phyloP scores from a whole-genome alignment of 805 yeast genomes.

The Nakazawaea ernobii region DNA sequence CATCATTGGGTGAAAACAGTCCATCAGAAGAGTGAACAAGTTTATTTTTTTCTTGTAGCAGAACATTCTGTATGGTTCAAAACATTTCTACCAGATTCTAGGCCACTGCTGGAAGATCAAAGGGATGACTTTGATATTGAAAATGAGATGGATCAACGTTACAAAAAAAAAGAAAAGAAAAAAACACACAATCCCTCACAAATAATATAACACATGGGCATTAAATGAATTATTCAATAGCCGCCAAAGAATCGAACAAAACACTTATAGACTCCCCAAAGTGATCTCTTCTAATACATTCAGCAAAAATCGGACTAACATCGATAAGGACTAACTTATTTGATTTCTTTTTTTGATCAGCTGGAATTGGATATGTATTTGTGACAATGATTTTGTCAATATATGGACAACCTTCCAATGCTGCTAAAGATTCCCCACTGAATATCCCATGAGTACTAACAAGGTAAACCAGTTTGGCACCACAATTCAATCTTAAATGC shows the following conservation, averaged over 20 bases:
- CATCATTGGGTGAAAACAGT: conserved; percentile 37
- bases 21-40: too few relatives aligned
- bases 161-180: conserved; percentile 1
- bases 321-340: conserved; percentile 82
- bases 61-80: too few relatives aligned
- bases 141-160: too few relatives aligned
- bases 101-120: too few relatives aligned
- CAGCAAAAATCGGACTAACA: conserved; percentile 93
- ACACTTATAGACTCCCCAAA: conserved; percentile 96
- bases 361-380: conserved; percentile 87
- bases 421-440: conserved; percentile 79
- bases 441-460: conserved; percentile 96
- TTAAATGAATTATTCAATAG: conserved; percentile 22
- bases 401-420: conserved; percentile 68
- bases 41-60: too few relatives aligned
- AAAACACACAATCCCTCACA: conserved; percentile 16
- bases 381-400: conserved; percentile 93
- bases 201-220: conserved; percentile 7
- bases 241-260: conserved; percentile 80
- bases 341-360: conserved; percentile 49
- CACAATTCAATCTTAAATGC: conserved; percentile 92
- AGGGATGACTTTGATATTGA: too few relatives aligned
- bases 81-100: too few relatives aligned
- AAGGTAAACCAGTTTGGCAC: conserved; percentile 85
- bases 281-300: conserved; percentile 97